These are phyloP conservation scores for Naematelia aurantialba DNA, from an alignment of 768 basidiomycete genomes.

Conservation along the genomic window DNA sequence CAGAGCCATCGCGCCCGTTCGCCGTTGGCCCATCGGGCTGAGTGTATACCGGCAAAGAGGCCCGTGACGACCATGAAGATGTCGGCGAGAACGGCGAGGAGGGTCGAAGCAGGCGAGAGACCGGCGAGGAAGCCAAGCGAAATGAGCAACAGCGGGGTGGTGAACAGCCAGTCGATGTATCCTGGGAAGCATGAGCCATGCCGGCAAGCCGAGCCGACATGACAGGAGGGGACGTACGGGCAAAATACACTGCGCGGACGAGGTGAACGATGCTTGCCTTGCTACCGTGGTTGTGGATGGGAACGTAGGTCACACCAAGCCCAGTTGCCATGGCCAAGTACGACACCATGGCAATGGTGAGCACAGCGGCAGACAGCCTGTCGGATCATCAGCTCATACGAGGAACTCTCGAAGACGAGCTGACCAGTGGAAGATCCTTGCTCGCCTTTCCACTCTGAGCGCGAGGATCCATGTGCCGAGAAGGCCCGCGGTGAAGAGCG, in stretches of 20 bases:
- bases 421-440: slow-evolving; percentile 46
- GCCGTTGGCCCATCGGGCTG: slow-evolving; percentile 25
- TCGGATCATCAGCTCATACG: background rate
- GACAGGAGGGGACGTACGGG: slow-evolving; percentile 22
- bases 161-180: slow-evolving; percentile 47
- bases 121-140: slow-evolving; percentile 47
- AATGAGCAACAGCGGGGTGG: slow-evolving; percentile 46
- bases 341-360: slow-evolving; percentile 45
- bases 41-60: slow-evolving; percentile 28
- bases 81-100: slow-evolving; percentile 36
- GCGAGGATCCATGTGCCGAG: slow-evolving; percentile 33
- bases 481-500: slow-evolving; percentile 34
- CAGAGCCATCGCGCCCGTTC: slow-evolving; percentile 40
- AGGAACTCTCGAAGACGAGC: background rate
- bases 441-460: slow-evolving; percentile 41
- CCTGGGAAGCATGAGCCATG: slow-evolving; percentile 13
- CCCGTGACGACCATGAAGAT: slow-evolving; percentile 46
- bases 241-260: slow-evolving; percentile 44
- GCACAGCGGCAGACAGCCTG: slow-evolving; percentile 40
- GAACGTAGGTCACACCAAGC: slow-evolving; percentile 36
- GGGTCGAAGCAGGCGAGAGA: slow-evolving; percentile 39
- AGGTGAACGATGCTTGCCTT: slow-evolving; percentile 22
- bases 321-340: slow-evolving; percentile 48
- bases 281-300: slow-evolving; percentile 28
- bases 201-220: background rate